phyloP scores from a whole-genome alignment of 225 moss, liverwort and hornwort species.

The Lunularia cruciata region DNA sequence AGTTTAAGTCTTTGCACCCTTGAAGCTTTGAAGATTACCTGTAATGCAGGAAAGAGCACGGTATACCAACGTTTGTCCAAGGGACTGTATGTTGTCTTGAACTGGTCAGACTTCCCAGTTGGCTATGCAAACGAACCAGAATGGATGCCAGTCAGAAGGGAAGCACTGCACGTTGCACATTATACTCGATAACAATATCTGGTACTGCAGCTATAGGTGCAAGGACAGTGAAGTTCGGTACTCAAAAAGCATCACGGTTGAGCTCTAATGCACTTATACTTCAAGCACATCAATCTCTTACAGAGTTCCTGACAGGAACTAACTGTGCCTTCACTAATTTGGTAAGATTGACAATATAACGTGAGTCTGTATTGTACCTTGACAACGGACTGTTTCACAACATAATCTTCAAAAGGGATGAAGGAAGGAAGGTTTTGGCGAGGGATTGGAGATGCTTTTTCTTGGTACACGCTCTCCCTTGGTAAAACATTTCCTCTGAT shows the following conservation, averaged over 20 bases:
- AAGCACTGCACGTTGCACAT: no score
- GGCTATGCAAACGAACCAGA: slow-evolving; percentile 71
- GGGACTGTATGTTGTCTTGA: slow-evolving; percentile 90
- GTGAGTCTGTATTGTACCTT: slow-evolving; percentile 86
- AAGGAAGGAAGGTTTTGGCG: slow-evolving; percentile 70
- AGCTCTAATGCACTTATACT: no score
- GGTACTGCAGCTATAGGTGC: no score
- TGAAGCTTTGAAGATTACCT: slow-evolving; percentile 66
- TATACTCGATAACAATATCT: no score
- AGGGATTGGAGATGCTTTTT: slow-evolving; percentile 42
- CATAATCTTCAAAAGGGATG: slow-evolving; percentile 91
- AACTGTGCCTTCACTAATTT: no score
- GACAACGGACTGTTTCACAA: slow-evolving; percentile 72
- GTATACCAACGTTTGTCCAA: slow-evolving; percentile 89
- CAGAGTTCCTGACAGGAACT: no score
- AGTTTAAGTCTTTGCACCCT: no score
- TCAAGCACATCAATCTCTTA: no score
- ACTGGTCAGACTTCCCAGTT: slow-evolving; percentile 74
- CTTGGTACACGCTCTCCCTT: slow-evolving; percentile 40
- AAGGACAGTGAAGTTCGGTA: no score
- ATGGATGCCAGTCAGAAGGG: slow-evolving; percentile 16
- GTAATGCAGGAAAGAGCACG: slow-evolving; percentile 93
- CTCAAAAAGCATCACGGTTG: no score
- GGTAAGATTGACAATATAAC: no score
- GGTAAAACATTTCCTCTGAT: slow-evolving; percentile 49